Percentiles rank a stretch among this genome's conserved stretches.
Conservation (phyloP, 1,284 basidiomycete species). For the Mycosarcoma mackinlayi region DNA sequence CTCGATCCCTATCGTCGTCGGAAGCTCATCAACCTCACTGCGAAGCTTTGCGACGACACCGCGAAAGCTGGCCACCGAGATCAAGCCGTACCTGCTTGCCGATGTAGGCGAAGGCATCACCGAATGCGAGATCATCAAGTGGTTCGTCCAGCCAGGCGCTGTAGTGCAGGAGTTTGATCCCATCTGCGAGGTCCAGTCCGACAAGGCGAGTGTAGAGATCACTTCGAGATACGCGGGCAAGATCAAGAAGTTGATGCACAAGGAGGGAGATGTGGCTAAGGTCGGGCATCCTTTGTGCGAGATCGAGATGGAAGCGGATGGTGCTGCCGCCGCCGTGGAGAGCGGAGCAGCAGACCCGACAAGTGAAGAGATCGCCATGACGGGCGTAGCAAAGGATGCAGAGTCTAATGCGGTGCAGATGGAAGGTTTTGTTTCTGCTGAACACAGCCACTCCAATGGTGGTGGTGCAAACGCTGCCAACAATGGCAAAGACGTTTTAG, state of each 20-base stretch:
- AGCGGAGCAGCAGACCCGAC: not conserved
- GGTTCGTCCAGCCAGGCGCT: slow-evolving; percentile 74
- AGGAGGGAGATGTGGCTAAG: slow-evolving; percentile 85
- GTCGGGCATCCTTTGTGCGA: slow-evolving; percentile 85
- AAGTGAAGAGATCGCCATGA: slow-evolving; percentile 12
- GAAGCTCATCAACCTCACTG: slow-evolving; percentile 19
- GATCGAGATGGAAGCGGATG: slow-evolving; percentile 81
- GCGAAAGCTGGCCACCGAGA: slow-evolving; percentile 18
- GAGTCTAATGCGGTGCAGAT: slow-evolving; percentile 28
- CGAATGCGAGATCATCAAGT: slow-evolving; percentile 68
- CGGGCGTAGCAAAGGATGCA: slow-evolving; percentile 11
- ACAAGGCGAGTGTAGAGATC: slow-evolving; percentile 94
- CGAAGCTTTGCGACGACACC: slow-evolving; percentile 46
- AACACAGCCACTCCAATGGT: slow-evolving; percentile 24
- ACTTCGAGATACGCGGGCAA: slow-evolving; percentile 87
- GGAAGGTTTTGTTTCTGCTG: slow-evolving; percentile 38
- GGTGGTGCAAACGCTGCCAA: slow-evolving; percentile 4
- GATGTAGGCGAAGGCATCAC: slow-evolving; percentile 87
- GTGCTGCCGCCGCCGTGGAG: slow-evolving; percentile 23
- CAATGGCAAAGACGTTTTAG: slow-evolving; percentile 66
- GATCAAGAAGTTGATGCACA: slow-evolving; percentile 78
- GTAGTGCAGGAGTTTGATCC: slow-evolving; percentile 82
- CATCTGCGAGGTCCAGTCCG: slow-evolving; percentile 91
- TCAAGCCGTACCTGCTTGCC: slow-evolving; percentile 80
- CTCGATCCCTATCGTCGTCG: slow-evolving; percentile 21